phyloP scores from a whole-genome alignment of 2,329 filamentous ascomycete species.

The Ophiobolus disseminans region DNA sequence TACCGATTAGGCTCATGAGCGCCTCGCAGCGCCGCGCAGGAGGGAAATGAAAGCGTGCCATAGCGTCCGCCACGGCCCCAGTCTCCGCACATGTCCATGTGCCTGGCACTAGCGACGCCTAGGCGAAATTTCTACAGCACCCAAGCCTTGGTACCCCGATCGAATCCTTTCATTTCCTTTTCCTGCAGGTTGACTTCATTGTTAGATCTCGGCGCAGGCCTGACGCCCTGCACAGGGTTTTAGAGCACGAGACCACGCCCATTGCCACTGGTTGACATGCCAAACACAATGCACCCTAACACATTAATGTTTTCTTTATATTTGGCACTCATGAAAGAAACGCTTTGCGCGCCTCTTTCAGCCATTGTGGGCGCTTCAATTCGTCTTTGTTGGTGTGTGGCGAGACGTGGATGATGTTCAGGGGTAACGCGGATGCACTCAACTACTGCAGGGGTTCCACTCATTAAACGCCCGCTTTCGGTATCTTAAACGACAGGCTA shows the following conservation, averaged over 20 bases:
- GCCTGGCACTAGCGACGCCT: conserved; percentile 26
- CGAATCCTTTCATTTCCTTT: conserved; percentile 36
- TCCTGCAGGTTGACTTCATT: conserved; percentile 18
- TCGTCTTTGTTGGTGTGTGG: conserved; percentile 20
- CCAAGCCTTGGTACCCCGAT: conserved; percentile 28
- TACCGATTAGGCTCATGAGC: conserved; percentile 26
- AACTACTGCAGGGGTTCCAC: conserved; percentile 29
- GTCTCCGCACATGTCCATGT: conserved; percentile 35
- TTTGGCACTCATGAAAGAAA: conserved; percentile 7
- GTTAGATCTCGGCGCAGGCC: conserved; percentile 13
- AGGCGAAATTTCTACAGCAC: conserved; percentile 20
- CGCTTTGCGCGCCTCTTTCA: conserved; percentile 9
- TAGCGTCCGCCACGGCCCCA: conserved; percentile 25
- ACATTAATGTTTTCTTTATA: conserved; percentile 45
- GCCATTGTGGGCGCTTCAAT: conserved; percentile 22
- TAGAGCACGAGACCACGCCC: conserved; percentile 11
- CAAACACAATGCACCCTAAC: conserved; percentile 39
- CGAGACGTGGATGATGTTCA: conserved; percentile 24
- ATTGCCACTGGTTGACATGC: conserved; percentile 19
- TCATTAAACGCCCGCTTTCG: conserved; percentile 26
- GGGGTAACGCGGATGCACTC: conserved; percentile 26
- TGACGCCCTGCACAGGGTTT: conserved; percentile 18
- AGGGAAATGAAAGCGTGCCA: conserved; percentile 36
- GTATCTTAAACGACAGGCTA: conserved; percentile 26
- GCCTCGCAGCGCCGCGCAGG: conserved; percentile 24